These are phyloP conservation scores for Haplosporangium gracile DNA, from an alignment of 192 early-diverging fungal species.

Conservation along the genomic window DNA sequence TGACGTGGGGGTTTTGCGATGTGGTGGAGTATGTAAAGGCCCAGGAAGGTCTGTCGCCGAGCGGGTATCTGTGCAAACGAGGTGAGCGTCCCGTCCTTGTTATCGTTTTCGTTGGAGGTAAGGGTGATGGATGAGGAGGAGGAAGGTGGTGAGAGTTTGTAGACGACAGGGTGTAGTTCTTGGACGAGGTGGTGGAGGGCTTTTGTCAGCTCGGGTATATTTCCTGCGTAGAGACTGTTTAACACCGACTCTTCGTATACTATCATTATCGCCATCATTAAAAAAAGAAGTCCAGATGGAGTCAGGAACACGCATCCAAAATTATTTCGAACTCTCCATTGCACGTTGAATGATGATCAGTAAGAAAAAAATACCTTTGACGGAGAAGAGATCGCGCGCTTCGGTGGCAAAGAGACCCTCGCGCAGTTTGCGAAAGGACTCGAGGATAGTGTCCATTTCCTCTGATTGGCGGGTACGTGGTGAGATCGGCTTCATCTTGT, in stretches of 20 bases:
- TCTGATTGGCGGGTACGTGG: constrained; percentile 29
- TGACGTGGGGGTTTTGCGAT: constrained; percentile 16
- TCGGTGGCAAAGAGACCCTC: constrained; percentile 49
- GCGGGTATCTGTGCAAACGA: background rate
- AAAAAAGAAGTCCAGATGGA: background rate
- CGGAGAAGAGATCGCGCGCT: constrained; percentile 32
- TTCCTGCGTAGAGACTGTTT: constrained; percentile 39
- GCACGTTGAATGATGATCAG: background rate
- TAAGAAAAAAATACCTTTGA: constrained; percentile 13
- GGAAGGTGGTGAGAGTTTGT: background rate
- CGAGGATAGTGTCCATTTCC: constrained; percentile 37
- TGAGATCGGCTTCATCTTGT: constrained; percentile 34
- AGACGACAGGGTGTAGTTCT: constrained; percentile 26
- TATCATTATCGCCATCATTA: background rate
- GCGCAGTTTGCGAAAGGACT: constrained; percentile 45
- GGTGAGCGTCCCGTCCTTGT: background rate
- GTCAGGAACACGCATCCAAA: background rate
- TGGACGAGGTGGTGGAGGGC: constrained; percentile 39
- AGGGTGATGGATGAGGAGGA: no score
- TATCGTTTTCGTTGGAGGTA: background rate
- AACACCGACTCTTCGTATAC: constrained; percentile 47
- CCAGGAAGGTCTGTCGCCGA: constrained; percentile 35
- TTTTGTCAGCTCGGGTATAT: constrained; percentile 54
- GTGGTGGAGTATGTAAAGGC: constrained; percentile 31
- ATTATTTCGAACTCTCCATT: background rate